Conservation (phyloP, 495 filamentous ascomycete genomes). For the Penicillium coffeae region DNA sequence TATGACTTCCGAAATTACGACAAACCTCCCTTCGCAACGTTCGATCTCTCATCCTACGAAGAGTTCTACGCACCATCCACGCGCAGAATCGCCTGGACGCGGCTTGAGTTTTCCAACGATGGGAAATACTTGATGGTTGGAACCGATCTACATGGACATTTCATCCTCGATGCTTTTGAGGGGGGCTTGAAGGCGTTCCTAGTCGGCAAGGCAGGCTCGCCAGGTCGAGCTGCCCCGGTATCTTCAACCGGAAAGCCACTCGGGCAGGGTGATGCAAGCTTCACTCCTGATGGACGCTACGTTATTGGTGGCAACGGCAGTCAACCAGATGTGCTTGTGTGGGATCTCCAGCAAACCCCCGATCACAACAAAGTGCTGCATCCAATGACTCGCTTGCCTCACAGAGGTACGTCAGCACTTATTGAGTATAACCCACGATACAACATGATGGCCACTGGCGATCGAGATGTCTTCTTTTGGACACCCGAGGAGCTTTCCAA, state of each 20-base stretch:
- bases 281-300: conserved; percentile 81
- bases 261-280: conserved; percentile 79
- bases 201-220: conserved; percentile 38
- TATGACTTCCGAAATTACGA: conserved; percentile 94
- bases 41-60: conserved; percentile 66
- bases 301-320: conserved; percentile 72
- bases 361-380: conserved; percentile 54
- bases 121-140: conserved; percentile 80
- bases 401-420: conserved; percentile 63
- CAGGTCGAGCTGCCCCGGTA: conserved; percentile 44
- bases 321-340: conserved; percentile 69
- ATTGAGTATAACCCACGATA: conserved; percentile 86
- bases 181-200: conserved; percentile 68
- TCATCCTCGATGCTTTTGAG: conserved; percentile 84
- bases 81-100: conserved; percentile 65
- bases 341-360: conserved; percentile 65
- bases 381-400: conserved; percentile 60
- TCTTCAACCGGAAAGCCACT: conserved; percentile 45
- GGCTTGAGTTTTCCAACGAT: conserved; percentile 90
- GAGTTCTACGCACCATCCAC: conserved; percentile 51
- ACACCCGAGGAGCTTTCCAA: conserved; percentile 53
- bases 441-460: conserved; percentile 84
- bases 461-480: conserved; percentile 89
- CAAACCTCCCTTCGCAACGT: conserved; percentile 80
- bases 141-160: conserved; percentile 77